Evolutionary conservation across 225 moss, liverwort and hornwort genomes (phyloP), one percentile per base, ranked within the genome.

Genomic region (Sphagnum contortum): DNA sequence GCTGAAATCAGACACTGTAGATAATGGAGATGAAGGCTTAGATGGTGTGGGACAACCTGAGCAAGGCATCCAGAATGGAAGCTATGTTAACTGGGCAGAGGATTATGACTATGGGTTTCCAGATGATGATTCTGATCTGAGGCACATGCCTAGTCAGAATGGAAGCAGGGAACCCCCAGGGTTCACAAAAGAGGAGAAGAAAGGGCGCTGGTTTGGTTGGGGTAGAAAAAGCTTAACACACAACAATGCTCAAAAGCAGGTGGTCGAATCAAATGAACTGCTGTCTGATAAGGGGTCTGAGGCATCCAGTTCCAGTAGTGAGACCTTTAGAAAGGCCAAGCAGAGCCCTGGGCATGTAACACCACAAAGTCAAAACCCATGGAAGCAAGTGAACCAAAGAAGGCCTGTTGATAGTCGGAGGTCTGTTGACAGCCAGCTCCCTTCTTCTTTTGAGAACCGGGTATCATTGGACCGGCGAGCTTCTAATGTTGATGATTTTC

Each of bases 371-470:
- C 29, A 29, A 29, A 57, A 73, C 65, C 76, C 67, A 60, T 57
- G 48, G 64, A 84, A 64, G 49, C 77, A 29, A 58, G 72, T 63
- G 68, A 92, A 73, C 45, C 74, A 74, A 51, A 77, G 94, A 44
- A 88, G 82, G 75, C 92, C 94, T 0, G 88, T 87, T 48, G 94
- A 95, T 65, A 86, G 81, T 57, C 84, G 94, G 13, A 77, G 88
- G 53, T 92, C 94, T 47, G 89, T 89, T 46, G 88, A 88, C 58
- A 82, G 84, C 66, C 87, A 91, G 75, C 56, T 83, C 72, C 29
- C 29, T 29, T 78, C 86, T 46, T 59, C 64, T 7, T 76, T 82
- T 52, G 94, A 89, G 29, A 86, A 73, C 74, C 80, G 91, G 64
- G 60, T 73, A 10, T 68, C 83, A 3, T 75, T 79, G 3, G 94